phyloP scores from a whole-genome alignment of 352 stramenopile genomes.

The Pythium aristosporum region DNA sequence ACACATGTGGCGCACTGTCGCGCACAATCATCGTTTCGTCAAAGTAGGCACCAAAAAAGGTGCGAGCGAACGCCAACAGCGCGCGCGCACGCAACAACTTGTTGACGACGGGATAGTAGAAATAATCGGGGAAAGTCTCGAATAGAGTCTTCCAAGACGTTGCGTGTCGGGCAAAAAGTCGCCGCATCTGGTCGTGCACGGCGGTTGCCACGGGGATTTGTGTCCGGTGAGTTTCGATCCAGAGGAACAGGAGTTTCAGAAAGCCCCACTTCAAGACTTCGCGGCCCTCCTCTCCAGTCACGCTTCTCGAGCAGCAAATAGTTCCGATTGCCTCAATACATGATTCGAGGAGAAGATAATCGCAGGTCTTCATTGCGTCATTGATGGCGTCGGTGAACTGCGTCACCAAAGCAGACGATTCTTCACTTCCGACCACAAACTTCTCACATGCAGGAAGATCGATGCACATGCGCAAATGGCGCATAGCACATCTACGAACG shows the following conservation, averaged over 20 bases:
- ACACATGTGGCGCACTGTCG: conserved; percentile 33
- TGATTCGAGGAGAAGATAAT: conserved; percentile 27
- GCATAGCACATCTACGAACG: conserved; percentile 14
- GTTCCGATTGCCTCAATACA: conserved; percentile 32
- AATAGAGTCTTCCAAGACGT: conserved; percentile 35
- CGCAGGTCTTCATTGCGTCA: conserved; percentile 15
- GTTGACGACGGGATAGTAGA: conserved; percentile 39
- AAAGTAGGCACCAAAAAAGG: conserved; percentile 32
- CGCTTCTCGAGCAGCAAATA: conserved; percentile 15
- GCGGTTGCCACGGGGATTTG: conserved; percentile 22
- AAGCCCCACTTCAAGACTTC: conserved; percentile 34
- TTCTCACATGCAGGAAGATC: conserved; percentile 9
- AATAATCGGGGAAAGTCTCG: conserved; percentile 28
- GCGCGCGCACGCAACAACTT: conserved; percentile 22
- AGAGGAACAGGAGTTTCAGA: conserved; percentile 34
- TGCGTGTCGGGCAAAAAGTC: conserved; percentile 24
- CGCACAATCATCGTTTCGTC: conserved; percentile 28
- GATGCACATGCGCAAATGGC: conserved; percentile 16
- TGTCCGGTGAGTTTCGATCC: conserved; percentile 26
- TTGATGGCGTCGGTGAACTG: conserved; percentile 7
- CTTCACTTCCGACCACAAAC: conserved; percentile 3
- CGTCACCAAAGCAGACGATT: background rate
- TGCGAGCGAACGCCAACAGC: conserved; percentile 28
- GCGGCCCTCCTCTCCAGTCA: conserved; percentile 2
- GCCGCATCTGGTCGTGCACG: conserved; percentile 31